Evolutionary conservation across 208 protist species (phyloP), one percentile per base, ranked within the genome.

Genomic region (Phytomonas sp.): DNA sequence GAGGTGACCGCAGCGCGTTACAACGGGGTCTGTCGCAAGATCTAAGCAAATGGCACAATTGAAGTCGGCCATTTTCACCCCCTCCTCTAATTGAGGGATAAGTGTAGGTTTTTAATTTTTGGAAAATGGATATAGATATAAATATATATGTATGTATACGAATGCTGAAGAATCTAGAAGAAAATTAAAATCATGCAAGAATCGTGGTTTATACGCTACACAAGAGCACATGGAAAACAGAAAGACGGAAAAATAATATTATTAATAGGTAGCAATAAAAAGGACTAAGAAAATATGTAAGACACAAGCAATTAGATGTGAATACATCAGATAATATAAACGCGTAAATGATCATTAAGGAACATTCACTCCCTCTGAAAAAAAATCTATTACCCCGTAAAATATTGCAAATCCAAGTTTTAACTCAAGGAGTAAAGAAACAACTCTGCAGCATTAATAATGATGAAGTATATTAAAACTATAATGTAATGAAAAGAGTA

Each of bases 1-100:
- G 32, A 95, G 79, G 68, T 95, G 89, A 13, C 89, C 89, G 59
- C 89, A 95, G 5, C 87, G 84, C 53, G 89, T 93, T 28, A 95
- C 89, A 32, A 95, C 89, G 0, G 89, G 89, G 32, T 93, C 81
- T 0, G 65, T 71, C 17, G 87, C 87, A 7, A 74, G 75, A 29
- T 93, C 87, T 32, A 91, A 76, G 77, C 89, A 95, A 68, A 95
- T 93, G 64, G 84, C 76, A 61, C 89, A 95, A 60, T 74, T 84
- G 37, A 95, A 95, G 68, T 92, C 84, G 5, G 75, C 63, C 36
- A 73, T 62, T 32, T 73, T 68, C 26, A 23, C 46, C 23, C 46
- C 46, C 20, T 56, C 46, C 46, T 17, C 17, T 34, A 34, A 34
- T 6, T 56, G 6, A 56, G 20, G 20, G 13, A 6, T 56, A 1